A percentile compares a stretch with the other conserved stretches of the same genome.
phyloP scores from a whole-genome alignment of 2,329 filamentous ascomycete species.

The Aureobasidium sp. region DNA sequence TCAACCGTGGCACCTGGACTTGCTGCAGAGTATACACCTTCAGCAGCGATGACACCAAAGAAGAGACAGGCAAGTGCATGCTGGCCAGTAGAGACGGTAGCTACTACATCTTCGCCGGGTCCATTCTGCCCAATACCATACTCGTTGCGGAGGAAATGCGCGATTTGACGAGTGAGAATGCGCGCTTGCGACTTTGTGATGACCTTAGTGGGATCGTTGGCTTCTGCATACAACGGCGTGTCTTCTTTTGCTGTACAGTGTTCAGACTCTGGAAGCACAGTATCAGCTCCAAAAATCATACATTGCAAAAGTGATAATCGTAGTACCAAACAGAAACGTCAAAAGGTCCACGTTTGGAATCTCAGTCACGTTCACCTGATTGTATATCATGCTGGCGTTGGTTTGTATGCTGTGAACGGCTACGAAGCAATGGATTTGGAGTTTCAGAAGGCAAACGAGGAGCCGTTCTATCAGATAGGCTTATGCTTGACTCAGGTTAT shows the following conservation, averaged over 20 bases:
- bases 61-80: slow-evolving; percentile 46
- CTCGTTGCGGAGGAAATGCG: slow-evolving; percentile 45
- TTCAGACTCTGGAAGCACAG: slow-evolving; percentile 17
- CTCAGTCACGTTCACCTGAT: slow-evolving; percentile 4
- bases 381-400: neutral
- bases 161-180: slow-evolving; percentile 43
- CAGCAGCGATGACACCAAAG: slow-evolving; percentile 50
- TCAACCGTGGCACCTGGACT: slow-evolving; percentile 41
- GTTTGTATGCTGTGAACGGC: neutral
- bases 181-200: slow-evolving; percentile 47
- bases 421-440: neutral
- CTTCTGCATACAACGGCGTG: slow-evolving; percentile 49
- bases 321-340: slow-evolving; percentile 36
- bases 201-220: slow-evolving; percentile 42
- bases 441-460: too few relatives aligned
- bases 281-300: too few relatives aligned
- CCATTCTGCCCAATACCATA: slow-evolving; percentile 46
- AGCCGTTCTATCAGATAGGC: too few relatives aligned
- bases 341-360: slow-evolving; percentile 32
- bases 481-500: too few relatives aligned
- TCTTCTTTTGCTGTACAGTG: slow-evolving; percentile 35
- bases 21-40: slow-evolving; percentile 50
- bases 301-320: too few relatives aligned
- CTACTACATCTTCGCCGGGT: slow-evolving; percentile 45
- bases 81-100: slow-evolving; percentile 49